Percentiles rank a stretch among this genome's conserved stretches.
These are phyloP conservation scores for Lathyrus tuberosus DNA, from an alignment of 306 rosid species.

Conservation along the genomic window DNA sequence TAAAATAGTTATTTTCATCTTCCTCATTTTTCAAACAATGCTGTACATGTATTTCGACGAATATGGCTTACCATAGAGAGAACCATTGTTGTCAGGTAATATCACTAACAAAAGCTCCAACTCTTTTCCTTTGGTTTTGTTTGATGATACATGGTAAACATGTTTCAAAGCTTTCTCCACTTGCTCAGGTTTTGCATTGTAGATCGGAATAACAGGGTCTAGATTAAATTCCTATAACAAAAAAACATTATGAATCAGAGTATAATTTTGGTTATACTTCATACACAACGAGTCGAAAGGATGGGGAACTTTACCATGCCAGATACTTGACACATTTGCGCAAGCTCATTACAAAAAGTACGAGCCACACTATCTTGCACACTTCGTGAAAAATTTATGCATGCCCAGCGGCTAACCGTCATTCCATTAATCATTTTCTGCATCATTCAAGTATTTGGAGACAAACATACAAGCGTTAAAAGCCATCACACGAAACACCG, in stretches of 20 bases:
- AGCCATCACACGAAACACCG: background rate
- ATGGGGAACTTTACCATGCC: constrained; percentile 74
- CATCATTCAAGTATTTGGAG: constrained; percentile 30
- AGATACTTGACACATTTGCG: constrained; percentile 97
- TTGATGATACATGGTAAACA: constrained; percentile 67
- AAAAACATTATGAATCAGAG: background rate
- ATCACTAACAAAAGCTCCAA: constrained; percentile 86
- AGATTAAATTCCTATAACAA: constrained; percentile 62
- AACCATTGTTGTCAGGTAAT: constrained; percentile 91
- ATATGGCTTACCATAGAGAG: constrained; percentile 72
- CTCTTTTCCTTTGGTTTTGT: constrained; percentile 65
- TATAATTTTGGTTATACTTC: background rate
- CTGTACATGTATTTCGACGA: background rate
- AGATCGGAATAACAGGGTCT: constrained; percentile 73
- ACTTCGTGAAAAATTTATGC: constrained; percentile 87
- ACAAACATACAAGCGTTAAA: constrained; percentile 13
- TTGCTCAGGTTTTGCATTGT: constrained; percentile 73
- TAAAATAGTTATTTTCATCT: too few species aligned
- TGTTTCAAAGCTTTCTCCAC: constrained; percentile 81
- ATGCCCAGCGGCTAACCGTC: constrained; percentile 96
- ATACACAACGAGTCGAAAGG: constrained; percentile 30
- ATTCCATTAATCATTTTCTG: constrained; percentile 99
- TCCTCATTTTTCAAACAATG: background rate
- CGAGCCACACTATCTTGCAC: constrained; percentile 92
- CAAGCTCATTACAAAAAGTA: constrained; percentile 83